Base-by-base conservation (phyloP, 164 flowering plant species). In the Malania oleifera region DNA sequence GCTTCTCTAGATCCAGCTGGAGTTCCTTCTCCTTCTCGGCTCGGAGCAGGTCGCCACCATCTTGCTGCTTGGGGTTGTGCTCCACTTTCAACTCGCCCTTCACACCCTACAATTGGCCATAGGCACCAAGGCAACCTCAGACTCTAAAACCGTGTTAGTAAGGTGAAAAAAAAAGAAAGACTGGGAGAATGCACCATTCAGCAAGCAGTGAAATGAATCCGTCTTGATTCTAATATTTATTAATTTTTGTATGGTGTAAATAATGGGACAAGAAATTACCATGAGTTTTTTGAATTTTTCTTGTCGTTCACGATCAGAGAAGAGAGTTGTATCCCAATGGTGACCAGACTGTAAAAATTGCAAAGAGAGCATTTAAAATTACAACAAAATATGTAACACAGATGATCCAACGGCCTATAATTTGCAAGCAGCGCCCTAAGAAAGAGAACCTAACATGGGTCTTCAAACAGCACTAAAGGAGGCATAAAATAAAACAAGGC, bases 51-150 rank as follows among this genome's bases (percentile, higher is more conserved):
- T 63, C 73, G 65, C 56, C 48, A 13, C 70, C 67, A 22, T 65
- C 82, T 62, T 70, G 62, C 57, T 43, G 68, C 41, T 64, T 62
- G 28, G 75, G 59, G 47, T 70, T 74, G 39, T 62, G 54, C 67
- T 82, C 95, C 61, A 62, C 67, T 50, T 81, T 85, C 40, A 53
- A 14, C 0, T 85, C 83, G 61, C 95, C 95, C 68, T 92, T 89
- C 76, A 85, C 96, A 76, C 98, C 98, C 98, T 92, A 86, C 97
- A 92, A 85, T 78, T 82, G 77, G 95, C 91, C 89, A 88, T 82
- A 83, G 71, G 85, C 66, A 83, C 93, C 95, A 84, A 83, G 70
- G 91, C 91, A 92, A 84, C 80, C 93, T 89, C 95, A 92, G 98
- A 86, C 90, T 89, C 96, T 85, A 75, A 82, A 87, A 85, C 49